Evolutionary conservation across 2,329 filamentous ascomycete species (phyloP).

Genomic region (Penicillium sp.): DNA sequence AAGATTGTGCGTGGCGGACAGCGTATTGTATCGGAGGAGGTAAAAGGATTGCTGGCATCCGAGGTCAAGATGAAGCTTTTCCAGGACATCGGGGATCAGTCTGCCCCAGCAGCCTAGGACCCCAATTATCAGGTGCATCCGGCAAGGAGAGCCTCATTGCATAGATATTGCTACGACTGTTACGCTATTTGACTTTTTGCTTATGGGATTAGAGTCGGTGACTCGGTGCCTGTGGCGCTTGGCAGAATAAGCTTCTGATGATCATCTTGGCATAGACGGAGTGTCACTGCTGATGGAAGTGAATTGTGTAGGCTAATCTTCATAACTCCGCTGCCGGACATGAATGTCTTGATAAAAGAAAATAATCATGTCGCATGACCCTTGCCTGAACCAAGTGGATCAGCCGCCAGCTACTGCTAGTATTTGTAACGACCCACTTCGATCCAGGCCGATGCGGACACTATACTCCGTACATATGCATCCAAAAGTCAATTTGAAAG

Average conservation of each 20-base stretch:
- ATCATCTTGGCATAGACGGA: slow-evolving; percentile 1
- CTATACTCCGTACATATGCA: background rate
- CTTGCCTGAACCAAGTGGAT: background rate
- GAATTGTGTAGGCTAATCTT: background rate
- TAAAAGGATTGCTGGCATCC: slow-evolving; percentile 49
- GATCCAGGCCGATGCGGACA: background rate
- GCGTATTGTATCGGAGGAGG: slow-evolving; percentile 59
- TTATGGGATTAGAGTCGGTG: slow-evolving; percentile 1
- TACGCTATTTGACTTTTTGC: slow-evolving; percentile 10
- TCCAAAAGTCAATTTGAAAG: background rate
- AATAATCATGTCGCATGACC: background rate
- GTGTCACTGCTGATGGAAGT: background rate
- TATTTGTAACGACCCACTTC: background rate
- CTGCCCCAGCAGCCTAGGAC: slow-evolving; percentile 19
- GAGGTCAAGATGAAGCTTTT: slow-evolving; percentile 57
- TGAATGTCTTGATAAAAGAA: background rate
- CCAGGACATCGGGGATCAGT: slow-evolving; percentile 40
- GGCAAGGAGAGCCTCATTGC: background rate
- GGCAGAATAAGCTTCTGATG: slow-evolving; percentile 7
- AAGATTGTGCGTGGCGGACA: slow-evolving; percentile 60
- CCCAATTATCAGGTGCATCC: background rate
- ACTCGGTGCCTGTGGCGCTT: slow-evolving; percentile 16
- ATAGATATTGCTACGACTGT: slow-evolving; percentile 21
- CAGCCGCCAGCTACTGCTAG: background rate
- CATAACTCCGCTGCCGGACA: background rate